Evolutionary conservation across 768 basidiomycete species (phyloP).

Genomic region (Russula abietina): DNA sequence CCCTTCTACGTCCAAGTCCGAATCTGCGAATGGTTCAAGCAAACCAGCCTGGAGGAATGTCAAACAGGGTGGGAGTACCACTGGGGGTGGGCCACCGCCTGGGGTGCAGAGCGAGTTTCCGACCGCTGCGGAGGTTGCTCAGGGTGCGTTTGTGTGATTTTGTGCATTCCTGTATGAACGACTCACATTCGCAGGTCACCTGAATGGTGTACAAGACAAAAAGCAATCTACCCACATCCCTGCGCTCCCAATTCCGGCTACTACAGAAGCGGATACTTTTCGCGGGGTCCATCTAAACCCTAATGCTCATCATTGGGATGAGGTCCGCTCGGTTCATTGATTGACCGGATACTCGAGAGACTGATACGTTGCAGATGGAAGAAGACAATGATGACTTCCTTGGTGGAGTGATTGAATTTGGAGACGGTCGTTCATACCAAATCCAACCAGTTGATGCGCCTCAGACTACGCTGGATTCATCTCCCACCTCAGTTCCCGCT

Average conservation of each 20-base stretch:
- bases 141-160: conserved; percentile 45
- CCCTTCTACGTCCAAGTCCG: conserved; percentile 31
- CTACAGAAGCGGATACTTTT: conserved; percentile 90
- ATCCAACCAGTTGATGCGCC: conserved; percentile 47
- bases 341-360: conserved; percentile 1
- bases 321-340: conserved; percentile 49
- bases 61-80: conserved; percentile 32
- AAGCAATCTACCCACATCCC: conserved; percentile 44
- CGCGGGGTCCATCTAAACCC: conserved; percentile 90
- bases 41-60: conserved; percentile 74
- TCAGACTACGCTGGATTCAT: conserved; percentile 24
- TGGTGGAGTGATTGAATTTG: conserved; percentile 89
- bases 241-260: conserved; percentile 51
- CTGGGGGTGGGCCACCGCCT: conserved; percentile 38
- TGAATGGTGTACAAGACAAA: conserved; percentile 34
- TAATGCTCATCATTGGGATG: conserved; percentile 96
- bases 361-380: conserved; percentile 54
- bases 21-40: conserved; percentile 19
- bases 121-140: conserved; percentile 92
- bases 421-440: conserved; percentile 88
- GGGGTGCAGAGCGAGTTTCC: conserved; percentile 72
- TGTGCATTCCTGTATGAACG: background rate
- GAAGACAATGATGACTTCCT: conserved; percentile 91
- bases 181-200: conserved; percentile 21
- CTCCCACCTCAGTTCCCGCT: background rate